Base-by-base conservation (phyloP, 2,329 filamentous ascomycete genomes). In the Diaporthe vexans region DNA sequence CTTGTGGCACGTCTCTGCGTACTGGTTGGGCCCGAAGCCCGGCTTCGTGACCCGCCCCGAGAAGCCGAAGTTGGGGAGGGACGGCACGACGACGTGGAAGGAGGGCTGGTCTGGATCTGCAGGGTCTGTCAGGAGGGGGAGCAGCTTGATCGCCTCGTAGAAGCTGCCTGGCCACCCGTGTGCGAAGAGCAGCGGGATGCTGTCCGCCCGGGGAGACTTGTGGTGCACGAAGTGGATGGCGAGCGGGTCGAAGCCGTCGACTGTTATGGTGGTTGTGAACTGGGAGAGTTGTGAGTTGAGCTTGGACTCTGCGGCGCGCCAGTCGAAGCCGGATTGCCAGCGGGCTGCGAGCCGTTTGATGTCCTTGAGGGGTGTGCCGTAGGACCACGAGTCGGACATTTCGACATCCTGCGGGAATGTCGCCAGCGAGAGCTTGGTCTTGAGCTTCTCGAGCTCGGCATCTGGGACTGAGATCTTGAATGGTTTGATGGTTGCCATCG, bases 211-310 rank as follows among this genome's bases (percentile, higher is more conserved):
- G 3, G 33, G 13, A 13, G 68, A 72, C 21, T 81, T 86, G 77
- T 91, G 85, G 80, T 92, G 89, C 2, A 94, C 81, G 79, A 92
- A 93, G 81, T 94, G 92, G 4, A 94, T 84, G 46, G 91, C 85
- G 65, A 93, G 79, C 0, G 86, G 83, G 2, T 86, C 91, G 77
- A 92, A 93, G 0, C 88, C 90, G 15, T 90, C 85, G 0, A 93
- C 86, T 0, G 84, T 77, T 10, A 94, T 83, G 2, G 78, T 79
- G 0, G 88, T 88, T 1, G 83, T 86, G 81, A 87, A 93, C 67
- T 94, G 91, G 0, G 90, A 88, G 9, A 92, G 81, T 40, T 86
- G 74, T 15, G 33, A 48, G 79, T 94, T 94, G 15, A 94, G 80
- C 61, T 86, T 84, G 6, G 84, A 81, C 80, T 94, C 92, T 26